A percentile compares a stretch with the other conserved stretches of the same genome.
phyloP scores from a whole-genome alignment of 352 stramenopile species.

The Globisporangium paddicum region DNA sequence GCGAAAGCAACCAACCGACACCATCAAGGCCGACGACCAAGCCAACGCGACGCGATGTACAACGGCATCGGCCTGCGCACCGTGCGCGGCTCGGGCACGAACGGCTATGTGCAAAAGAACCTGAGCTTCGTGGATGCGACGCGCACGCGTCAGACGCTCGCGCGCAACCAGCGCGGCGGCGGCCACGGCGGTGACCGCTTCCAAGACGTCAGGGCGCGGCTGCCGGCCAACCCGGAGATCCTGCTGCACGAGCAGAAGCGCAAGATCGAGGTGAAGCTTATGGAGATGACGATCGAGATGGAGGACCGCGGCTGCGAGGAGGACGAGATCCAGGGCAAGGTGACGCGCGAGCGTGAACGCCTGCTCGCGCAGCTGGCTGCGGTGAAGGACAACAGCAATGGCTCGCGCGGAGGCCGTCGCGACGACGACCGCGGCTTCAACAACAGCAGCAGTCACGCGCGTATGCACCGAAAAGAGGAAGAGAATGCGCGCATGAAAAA shows the following conservation, averaged over 20 bases:
- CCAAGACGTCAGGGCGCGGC: constrained; percentile 14
- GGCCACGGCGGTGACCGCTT: not conserved
- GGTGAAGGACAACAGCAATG: not conserved
- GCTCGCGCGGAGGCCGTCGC: not conserved
- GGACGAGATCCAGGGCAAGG: constrained; percentile 65
- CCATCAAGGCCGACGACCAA: too few species aligned
- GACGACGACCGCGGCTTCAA: not conserved
- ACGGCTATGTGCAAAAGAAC: constrained; percentile 87
- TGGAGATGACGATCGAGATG: constrained; percentile 77
- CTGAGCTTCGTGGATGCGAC: constrained; percentile 69
- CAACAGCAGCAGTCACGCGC: constrained; percentile 47
- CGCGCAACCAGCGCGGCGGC: constrained; percentile 31
- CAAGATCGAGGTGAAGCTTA: constrained; percentile 69
- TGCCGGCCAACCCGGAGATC: constrained; percentile 67
- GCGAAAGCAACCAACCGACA: not conserved
- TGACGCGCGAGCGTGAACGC: constrained; percentile 46
- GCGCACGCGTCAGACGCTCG: constrained; percentile 61
- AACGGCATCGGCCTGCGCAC: constrained; percentile 87
- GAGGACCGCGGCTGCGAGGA: constrained; percentile 64
- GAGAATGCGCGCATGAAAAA: constrained; percentile 62
- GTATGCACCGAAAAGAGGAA: constrained; percentile 58
- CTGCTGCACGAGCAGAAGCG: constrained; percentile 78
- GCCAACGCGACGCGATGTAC: constrained; percentile 51
- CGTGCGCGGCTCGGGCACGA: constrained; percentile 82
- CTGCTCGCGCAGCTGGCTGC: constrained; percentile 33